Evolutionary conservation across 2,329 filamentous ascomycete species (phyloP).

Genomic region (Zymoseptoria passerinii): DNA sequence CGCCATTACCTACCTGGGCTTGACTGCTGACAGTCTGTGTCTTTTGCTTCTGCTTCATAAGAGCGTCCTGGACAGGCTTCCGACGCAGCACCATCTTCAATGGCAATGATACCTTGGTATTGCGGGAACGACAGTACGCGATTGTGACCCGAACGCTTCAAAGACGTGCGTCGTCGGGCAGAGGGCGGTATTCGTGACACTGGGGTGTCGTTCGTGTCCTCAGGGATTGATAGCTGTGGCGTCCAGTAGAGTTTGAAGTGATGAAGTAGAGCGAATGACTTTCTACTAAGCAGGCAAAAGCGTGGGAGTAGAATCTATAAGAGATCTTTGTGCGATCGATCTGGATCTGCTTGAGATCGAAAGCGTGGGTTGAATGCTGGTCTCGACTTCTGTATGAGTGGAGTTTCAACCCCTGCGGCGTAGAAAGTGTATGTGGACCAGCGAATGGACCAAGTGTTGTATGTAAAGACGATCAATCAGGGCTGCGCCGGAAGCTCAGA

Average conservation of each 20-base stretch:
- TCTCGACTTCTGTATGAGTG: background rate
- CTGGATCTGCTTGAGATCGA: background rate
- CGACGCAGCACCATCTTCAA: background rate
- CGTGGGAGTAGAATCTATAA: background rate
- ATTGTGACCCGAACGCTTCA: background rate
- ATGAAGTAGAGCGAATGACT: background rate
- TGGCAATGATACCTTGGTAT: background rate
- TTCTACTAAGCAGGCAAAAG: background rate
- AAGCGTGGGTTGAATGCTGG: background rate
- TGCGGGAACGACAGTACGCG: background rate
- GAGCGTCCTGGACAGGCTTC: background rate
- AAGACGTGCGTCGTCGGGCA: background rate
- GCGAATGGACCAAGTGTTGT: background rate
- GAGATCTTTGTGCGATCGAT: background rate
- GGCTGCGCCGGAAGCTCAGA: background rate
- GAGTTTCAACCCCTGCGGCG: background rate
- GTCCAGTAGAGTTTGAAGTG: background rate
- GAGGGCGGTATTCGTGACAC: background rate
- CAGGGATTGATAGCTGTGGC: background rate
- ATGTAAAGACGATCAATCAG: background rate
- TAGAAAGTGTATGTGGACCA: background rate
- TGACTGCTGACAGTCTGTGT: background rate
- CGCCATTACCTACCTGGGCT: background rate
- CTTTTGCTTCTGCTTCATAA: background rate
- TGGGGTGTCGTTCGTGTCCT: background rate